phyloP scores from a whole-genome alignment of 2,329 filamentous ascomycete genomes.

The Colletotrichum kahawae region DNA sequence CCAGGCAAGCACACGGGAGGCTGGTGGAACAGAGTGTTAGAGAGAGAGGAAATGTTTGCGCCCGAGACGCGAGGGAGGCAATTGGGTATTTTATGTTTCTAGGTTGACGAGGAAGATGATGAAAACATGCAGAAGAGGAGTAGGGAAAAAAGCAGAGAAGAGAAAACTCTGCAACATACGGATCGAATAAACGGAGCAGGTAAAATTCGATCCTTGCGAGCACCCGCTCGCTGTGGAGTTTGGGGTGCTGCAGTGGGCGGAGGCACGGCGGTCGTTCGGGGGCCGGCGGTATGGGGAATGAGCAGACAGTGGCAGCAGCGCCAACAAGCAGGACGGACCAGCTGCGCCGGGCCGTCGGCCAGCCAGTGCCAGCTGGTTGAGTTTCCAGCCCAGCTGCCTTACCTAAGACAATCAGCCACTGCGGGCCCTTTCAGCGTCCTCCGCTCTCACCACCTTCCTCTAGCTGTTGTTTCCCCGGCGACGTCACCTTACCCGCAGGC shows the following conservation, averaged over 20 bases:
- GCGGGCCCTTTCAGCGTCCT: not conserved
- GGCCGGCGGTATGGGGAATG: conserved; percentile 1
- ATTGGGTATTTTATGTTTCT: conserved; percentile 9
- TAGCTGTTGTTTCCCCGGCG: conserved; percentile 23
- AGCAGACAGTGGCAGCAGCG: not conserved
- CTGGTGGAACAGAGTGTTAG: not conserved
- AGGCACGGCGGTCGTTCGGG: conserved; percentile 1
- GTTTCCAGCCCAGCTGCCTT: not conserved
- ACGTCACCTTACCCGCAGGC: conserved; percentile 21
- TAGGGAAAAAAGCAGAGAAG: not conserved
- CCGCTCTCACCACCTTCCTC: conserved; percentile 9
- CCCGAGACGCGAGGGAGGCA: not conserved
- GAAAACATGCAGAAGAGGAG: not conserved
- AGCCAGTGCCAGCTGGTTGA: accelerated
- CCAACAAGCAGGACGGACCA: not conserved
- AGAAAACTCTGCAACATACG: conserved; percentile 21
- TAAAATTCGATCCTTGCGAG: conserved; percentile 17
- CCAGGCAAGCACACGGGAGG: not conserved
- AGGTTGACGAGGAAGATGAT: not conserved
- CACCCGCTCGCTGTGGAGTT: conserved; percentile 14
- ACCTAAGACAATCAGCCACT: not conserved
- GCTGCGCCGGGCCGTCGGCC: not conserved
- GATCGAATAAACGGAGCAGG: conserved; percentile 17
- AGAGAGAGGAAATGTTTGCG: not conserved
- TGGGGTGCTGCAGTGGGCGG: not conserved